Base-by-base conservation (phyloP, 495 filamentous ascomycete species). In the Friedmanniomyces endolithicus region DNA sequence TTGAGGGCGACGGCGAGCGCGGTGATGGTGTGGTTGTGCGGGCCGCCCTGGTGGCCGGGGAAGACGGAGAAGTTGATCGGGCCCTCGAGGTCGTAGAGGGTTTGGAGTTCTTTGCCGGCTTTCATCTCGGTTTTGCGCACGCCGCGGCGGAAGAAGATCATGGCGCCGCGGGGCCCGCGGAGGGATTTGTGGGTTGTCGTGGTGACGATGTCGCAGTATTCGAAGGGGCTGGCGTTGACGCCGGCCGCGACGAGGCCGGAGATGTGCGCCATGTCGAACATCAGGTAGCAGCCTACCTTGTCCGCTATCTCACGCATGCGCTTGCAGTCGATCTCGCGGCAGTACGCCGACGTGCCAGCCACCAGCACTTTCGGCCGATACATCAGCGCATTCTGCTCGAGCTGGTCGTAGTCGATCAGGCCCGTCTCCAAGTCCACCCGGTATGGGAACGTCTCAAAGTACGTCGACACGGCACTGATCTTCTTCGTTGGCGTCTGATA, bases 181-280 rank as follows among this genome's bases (percentile, higher is more conserved):
- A 98, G 77, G 35, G 87, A 94, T 74, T 98, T 98, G 78, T 98
- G 92, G 40, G 85, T 94, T 40, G 92, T 98, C n/a, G 92, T 98
- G 37, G 92, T 97, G 55, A 98, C 94, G 46, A 98, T 82, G 65
- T 98, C 92, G 43, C 87, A 85, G 72, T 88, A 79, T 40, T 71
- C 72, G 69, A 98, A 98, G n/a, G 92, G 92, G 40, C 83, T 83
- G 12, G 86, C 86, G 53, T 95, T 78, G 31, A 95, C 94, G 60
- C 84, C 85, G 44, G 87, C 94, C 14, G 92, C 94, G 34, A 98
- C 81, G 41, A 97, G 75, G 53, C 92, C 92, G 20, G 89, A 95
- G 59, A 98, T 94, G 63, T 98, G 92, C n/a, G 92, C 92, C 82
- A 98, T 97, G 65, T 98, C 92, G 53, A 86, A 82, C 56, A 97